These are phyloP conservation scores for Wilcoxina mikolae DNA, from an alignment of 495 filamentous ascomycete species.

Conservation along the genomic window DNA sequence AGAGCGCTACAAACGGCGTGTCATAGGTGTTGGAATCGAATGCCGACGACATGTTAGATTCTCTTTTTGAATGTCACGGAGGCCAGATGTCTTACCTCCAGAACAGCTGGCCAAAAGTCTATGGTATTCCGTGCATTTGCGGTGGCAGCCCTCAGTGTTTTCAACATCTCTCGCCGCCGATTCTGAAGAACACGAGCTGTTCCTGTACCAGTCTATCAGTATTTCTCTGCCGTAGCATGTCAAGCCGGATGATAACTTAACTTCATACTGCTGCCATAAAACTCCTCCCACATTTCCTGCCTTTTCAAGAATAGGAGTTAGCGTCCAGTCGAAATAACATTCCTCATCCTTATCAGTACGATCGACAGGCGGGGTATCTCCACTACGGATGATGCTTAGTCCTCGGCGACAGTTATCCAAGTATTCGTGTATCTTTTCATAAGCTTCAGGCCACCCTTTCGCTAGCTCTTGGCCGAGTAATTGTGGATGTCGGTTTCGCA, in stretches of 20 bases:
- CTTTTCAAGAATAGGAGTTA: constrained; percentile 3
- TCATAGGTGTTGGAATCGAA: constrained; percentile 7
- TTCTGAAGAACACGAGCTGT: too few relatives aligned
- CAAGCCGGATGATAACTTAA: too few relatives aligned
- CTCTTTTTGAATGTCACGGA: neutral
- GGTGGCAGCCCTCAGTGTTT: neutral
- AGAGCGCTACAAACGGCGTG: constrained; percentile 2
- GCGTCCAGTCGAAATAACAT: constrained; percentile 18
- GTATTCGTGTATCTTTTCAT: constrained; percentile 16
- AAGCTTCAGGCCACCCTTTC: constrained; percentile 10
- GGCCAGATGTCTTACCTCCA: neutral
- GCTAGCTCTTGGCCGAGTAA: constrained; percentile 14
- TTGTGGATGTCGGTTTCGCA: constrained; percentile 15
- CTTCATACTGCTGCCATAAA: constrained; percentile 8
- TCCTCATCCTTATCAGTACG: constrained; percentile 12
- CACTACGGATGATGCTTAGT: constrained; percentile 14
- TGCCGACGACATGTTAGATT: neutral
- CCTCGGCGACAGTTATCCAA: constrained; percentile 6
- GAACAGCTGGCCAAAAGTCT: constrained; percentile 4
- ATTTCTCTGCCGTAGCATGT: too few relatives aligned
- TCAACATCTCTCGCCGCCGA: neutral
- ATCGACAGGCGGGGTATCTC: constrained; percentile 11
- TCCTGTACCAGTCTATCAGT: too few relatives aligned
- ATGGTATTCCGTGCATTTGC: neutral
- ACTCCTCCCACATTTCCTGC: constrained; percentile 7